phyloP scores from a whole-genome alignment of 345 rosid species.

The Moringa oleifera region DNA sequence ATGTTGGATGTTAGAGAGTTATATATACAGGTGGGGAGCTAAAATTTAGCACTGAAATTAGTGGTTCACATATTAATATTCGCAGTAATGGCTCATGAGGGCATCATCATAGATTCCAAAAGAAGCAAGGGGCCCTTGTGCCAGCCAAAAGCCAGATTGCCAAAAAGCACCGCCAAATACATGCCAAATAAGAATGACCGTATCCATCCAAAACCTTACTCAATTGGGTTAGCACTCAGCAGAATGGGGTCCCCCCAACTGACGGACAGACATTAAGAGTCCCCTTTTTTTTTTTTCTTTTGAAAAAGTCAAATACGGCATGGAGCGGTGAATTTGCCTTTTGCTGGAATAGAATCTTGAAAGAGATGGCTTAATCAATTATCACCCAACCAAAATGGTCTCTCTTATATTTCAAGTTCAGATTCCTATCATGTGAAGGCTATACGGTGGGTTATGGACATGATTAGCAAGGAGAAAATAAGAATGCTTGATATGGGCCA shows the following conservation, averaged over 20 bases:
- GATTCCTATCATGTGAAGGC: no score
- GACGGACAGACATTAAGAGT: background rate
- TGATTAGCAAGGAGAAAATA: no score
- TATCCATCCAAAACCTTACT: background rate
- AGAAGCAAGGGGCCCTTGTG: background rate
- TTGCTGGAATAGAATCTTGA: slow-evolving; percentile 1
- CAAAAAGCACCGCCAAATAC: background rate
- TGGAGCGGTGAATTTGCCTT: background rate
- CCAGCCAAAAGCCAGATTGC: background rate
- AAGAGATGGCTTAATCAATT: no score
- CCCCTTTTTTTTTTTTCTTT: background rate
- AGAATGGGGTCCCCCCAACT: background rate
- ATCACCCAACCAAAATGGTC: no score
- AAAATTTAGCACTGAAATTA: slow-evolving; percentile 10
- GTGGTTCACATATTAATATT: slow-evolving; percentile 8
- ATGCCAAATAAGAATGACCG: background rate
- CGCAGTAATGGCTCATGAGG: no score
- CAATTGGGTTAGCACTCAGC: background rate
- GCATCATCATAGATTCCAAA: slow-evolving; percentile 4
- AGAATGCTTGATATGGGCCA: no score
- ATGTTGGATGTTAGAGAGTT: background rate
- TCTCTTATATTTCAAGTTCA: no score
- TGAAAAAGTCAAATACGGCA: background rate
- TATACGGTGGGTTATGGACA: no score
- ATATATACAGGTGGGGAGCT: slow-evolving; percentile 28